These are phyloP conservation scores for Penstemon eatonii DNA, from an alignment of 257 asterid species.

Conservation along the genomic window DNA sequence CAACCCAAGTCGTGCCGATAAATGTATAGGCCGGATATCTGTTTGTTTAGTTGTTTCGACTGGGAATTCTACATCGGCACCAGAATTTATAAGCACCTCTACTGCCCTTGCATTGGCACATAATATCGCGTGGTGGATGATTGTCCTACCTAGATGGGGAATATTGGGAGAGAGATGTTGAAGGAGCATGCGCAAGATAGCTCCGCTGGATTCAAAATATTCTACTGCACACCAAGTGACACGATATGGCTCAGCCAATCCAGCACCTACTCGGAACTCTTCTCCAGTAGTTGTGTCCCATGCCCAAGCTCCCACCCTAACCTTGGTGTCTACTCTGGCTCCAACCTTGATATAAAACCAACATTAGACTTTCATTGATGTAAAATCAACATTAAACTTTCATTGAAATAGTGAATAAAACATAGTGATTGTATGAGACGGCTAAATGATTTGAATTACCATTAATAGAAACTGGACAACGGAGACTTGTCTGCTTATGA, in stretches of 20 bases:
- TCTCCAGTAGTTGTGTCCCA: conserved; percentile 73
- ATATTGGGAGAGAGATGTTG: conserved; percentile 55
- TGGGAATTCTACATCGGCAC: conserved; percentile 53
- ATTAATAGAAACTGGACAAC: conserved; percentile 51
- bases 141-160: conserved; percentile 65
- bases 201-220: conserved; percentile 64
- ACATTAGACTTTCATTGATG: background rate
- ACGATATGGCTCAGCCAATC: conserved; percentile 72
- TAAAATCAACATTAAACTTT: background rate
- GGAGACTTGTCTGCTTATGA: conserved; percentile 57
- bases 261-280: conserved; percentile 77
- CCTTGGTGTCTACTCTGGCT: conserved; percentile 58
- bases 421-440: no score
- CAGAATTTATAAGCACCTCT: conserved; percentile 50
- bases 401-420: background rate
- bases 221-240: conserved; percentile 84
- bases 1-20: conserved; percentile 54
- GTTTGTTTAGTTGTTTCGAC: conserved; percentile 37
- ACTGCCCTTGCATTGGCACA: conserved; percentile 55
- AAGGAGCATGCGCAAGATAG: conserved; percentile 58
- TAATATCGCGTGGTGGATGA: conserved; percentile 62
- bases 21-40: conserved; percentile 47
- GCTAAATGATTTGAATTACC: conserved; percentile 34
- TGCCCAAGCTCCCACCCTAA: conserved; percentile 77
- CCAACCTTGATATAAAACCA: conserved; percentile 42